These are phyloP conservation scores for Pseudofabraea citricarpa DNA, from an alignment of 2,329 filamentous ascomycete species.

Conservation along the genomic window DNA sequence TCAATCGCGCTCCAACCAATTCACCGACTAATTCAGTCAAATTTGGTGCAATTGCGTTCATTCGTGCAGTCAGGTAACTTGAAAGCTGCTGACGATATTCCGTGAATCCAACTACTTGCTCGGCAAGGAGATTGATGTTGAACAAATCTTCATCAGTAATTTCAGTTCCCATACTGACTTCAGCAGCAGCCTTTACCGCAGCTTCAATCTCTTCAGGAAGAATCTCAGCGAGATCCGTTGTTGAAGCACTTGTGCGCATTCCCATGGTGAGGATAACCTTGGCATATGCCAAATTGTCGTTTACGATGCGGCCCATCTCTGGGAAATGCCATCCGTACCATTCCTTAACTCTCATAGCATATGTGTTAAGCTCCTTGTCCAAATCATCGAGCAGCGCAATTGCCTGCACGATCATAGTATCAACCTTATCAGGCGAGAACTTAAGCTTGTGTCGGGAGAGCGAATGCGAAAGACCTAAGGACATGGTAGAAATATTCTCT, in stretches of 20 bases:
- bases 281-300: constrained; percentile 93
- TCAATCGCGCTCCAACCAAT: constrained; percentile 88
- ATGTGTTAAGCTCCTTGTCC: constrained; percentile 98
- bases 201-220: constrained; percentile 92
- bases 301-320: constrained; percentile 93
- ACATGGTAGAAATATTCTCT: constrained; percentile 88
- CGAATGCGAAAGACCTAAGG: constrained; percentile 92
- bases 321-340: constrained; percentile 99
- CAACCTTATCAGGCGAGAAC: constrained; percentile 97
- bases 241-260: constrained; percentile 75
- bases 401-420: constrained; percentile 98
- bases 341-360: constrained; percentile 98
- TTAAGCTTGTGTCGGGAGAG: constrained; percentile 97
- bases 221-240: constrained; percentile 78
- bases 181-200: constrained; percentile 87
- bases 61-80: constrained; percentile 84
- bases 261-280: constrained; percentile 85
- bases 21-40: constrained; percentile 89
- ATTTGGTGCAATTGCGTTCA: constrained; percentile 96
- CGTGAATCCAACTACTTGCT: constrained; percentile 88
- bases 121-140: constrained; percentile 86
- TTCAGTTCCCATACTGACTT: constrained; percentile 98
- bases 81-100: constrained; percentile 87
- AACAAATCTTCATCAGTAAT: constrained; percentile 89
- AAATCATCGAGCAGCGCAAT: constrained; percentile 91